phyloP scores from a whole-genome alignment of 1,284 basidiomycete species.

The Fomitopsis pinicola region DNA sequence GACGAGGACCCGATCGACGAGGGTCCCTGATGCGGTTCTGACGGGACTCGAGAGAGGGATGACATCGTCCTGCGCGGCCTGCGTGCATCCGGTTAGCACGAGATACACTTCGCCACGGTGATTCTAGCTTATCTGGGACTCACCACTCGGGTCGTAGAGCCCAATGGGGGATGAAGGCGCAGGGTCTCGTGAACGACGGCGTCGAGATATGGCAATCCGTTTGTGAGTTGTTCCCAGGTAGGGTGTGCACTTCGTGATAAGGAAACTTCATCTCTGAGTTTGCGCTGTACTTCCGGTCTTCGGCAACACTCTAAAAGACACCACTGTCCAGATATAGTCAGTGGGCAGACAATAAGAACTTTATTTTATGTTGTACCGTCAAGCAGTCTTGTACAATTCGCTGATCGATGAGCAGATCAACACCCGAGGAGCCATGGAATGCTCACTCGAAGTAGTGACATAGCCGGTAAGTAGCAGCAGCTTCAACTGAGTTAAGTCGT shows the following conservation, averaged over 20 bases:
- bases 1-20: slow-evolving; percentile 35
- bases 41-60: slow-evolving; percentile 46
- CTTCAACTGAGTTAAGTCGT: slow-evolving; percentile 27
- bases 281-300: slow-evolving; percentile 30
- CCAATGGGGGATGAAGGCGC: slow-evolving; percentile 18
- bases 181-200: slow-evolving; percentile 28
- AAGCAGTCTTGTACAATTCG: slow-evolving; percentile 1
- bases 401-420: not conserved
- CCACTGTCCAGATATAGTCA: slow-evolving; percentile 13
- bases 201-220: slow-evolving; percentile 29
- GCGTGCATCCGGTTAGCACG: not conserved
- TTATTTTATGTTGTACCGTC: too few relatives aligned
- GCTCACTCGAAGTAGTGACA: slow-evolving; percentile 36
- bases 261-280: slow-evolving; percentile 37
- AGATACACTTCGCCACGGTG: too few relatives aligned
- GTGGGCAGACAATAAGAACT: too few relatives aligned
- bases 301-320: slow-evolving; percentile 31
- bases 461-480: slow-evolving; percentile 36
- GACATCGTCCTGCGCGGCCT: slow-evolving; percentile 42
- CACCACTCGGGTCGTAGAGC: slow-evolving; percentile 15
- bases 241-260: slow-evolving; percentile 23
- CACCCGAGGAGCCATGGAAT: not conserved
- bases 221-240: slow-evolving; percentile 27
- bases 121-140: not conserved
- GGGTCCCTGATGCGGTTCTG: slow-evolving; percentile 31